Evolutionary conservation across 2,329 filamentous ascomycete species (phyloP).

Genomic region (Aotearoamyces nothofagi): DNA sequence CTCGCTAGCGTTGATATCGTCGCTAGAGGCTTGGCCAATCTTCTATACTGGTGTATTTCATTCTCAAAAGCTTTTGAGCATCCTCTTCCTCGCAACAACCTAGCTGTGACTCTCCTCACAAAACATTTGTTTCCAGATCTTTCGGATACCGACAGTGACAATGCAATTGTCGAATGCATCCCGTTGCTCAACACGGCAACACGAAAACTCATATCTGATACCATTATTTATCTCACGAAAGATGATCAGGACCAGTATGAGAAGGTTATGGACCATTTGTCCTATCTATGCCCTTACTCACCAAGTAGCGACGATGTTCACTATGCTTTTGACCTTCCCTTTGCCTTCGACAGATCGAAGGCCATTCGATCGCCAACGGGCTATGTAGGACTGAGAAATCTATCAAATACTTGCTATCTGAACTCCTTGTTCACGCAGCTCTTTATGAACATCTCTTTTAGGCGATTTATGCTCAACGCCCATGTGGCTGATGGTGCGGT

Average conservation of each 20-base stretch:
- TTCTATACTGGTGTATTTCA: conserved; percentile 19
- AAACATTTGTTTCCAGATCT: conserved; percentile 50
- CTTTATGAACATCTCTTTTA: conserved; percentile 87
- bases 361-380: conserved; percentile 63
- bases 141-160: conserved; percentile 17
- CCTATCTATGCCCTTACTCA: conserved; percentile 33
- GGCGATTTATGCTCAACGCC: conserved; percentile 65
- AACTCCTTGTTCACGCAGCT: conserved; percentile 91
- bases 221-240: conserved; percentile 40
- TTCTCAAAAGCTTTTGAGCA: conserved; percentile 12
- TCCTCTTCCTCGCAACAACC: conserved; percentile 8
- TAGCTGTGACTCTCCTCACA: conserved; percentile 39
- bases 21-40: conserved; percentile 21
- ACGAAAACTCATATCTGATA: conserved; percentile 42
- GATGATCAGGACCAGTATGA: conserved; percentile 32
- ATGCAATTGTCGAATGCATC: conserved; percentile 20
- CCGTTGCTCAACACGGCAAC: conserved; percentile 38
- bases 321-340: conserved; percentile 31
- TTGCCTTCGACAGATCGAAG: conserved; percentile 47
- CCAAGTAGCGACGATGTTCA: conserved; percentile 24
- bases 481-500: conserved; percentile 33
- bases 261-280: conserved; percentile 34
- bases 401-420: conserved; percentile 93
- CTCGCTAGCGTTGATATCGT: conserved; percentile 18
- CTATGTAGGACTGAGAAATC: conserved; percentile 79